phyloP scores from a whole-genome alignment of 768 basidiomycete species.

The Podaxis carcinomalis region DNA sequence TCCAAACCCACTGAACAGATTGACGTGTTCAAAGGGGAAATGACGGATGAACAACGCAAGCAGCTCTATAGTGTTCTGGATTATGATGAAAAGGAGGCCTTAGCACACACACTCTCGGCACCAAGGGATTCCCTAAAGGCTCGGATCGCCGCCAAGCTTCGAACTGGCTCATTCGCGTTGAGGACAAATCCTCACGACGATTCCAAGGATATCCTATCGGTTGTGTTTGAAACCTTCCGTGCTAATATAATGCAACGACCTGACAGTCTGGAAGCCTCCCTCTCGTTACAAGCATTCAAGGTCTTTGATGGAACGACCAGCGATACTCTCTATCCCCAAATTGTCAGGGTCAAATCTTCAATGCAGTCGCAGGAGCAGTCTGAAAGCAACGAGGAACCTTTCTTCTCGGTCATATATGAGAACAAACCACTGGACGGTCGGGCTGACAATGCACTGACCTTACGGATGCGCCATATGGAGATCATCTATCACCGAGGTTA shows the following conservation, averaged over 20 bases:
- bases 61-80: conserved; percentile 89
- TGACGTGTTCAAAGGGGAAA: conserved; percentile 59
- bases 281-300: conserved; percentile 81
- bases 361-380: conserved; percentile 15
- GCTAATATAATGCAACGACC: conserved; percentile 82
- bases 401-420: conserved; percentile 92
- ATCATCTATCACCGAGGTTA: conserved; percentile 95
- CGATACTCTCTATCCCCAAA: conserved; percentile 79
- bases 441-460: conserved; percentile 85
- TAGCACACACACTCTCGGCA: conserved; percentile 63
- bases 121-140: conserved; percentile 79
- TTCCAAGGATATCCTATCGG: conserved; percentile 71
- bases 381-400: conserved; percentile 28
- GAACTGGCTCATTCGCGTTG: conserved; percentile 84
- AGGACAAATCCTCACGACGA: conserved; percentile 66
- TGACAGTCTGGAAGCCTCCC: conserved; percentile 79
- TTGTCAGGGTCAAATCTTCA: conserved; percentile 65
- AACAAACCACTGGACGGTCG: conserved; percentile 87
- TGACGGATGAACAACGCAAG: conserved; percentile 88
- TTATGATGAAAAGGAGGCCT: conserved; percentile 82
- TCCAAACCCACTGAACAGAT: conserved; percentile 32
- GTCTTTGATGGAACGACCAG: conserved; percentile 90
- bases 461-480: conserved; percentile 93
- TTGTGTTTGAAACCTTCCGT: conserved; percentile 83
- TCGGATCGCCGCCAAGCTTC: conserved; percentile 70